Evolutionary conservation across 441 rosid species (phyloP), one percentile per base, ranked within the genome.

Genomic region (Arabidopsis lyrata): DNA sequence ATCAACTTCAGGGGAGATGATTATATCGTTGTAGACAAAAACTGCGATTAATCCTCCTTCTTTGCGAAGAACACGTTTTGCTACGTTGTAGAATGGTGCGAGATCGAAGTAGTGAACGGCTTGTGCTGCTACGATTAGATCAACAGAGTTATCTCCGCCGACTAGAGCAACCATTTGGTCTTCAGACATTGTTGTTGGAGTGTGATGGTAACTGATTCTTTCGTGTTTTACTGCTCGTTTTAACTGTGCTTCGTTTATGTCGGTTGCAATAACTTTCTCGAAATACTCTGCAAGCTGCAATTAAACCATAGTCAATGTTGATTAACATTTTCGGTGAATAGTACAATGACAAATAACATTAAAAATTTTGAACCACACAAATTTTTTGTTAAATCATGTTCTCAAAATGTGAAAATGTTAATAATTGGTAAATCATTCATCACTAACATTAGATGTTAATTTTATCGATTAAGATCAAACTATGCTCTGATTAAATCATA

Each of bases 71-170:
- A 85, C 71, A 64, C 88, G 81, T 50, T 76, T 69, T 5, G 78
- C 86, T 29, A 80, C 69, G 68, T 84, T 63, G 80, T 90, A 88
- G 58, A 88, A 88, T 32, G 82, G 80, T 4, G 61, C 63, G 5
- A 88, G 82, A 57, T 90, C 88, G 57, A 81, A 90, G 87, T 84
- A 84, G 77, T 84, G 93, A 45, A 84, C 86, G 0, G 92, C 88
- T 67, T 81, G 88, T 11, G 87, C 90, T 4, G 86, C 86, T 0
- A 86, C 87, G 29, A 88, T 73, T 58, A 86, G 62, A 75, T 88
- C 90, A 0, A 88, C 91, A 9, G 86, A 83, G 54, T 84, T 83
- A 48, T 86, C 90, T 9, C 81, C 82, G 0, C 93, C 91, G 10
- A 88, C 20, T n/a, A 81, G 63, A 59, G 77, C 32, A 14, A 88